Evolutionary conservation across 208 protist species (phyloP), one percentile per base, ranked within the genome.

Genomic region (Leishmania tropica): DNA sequence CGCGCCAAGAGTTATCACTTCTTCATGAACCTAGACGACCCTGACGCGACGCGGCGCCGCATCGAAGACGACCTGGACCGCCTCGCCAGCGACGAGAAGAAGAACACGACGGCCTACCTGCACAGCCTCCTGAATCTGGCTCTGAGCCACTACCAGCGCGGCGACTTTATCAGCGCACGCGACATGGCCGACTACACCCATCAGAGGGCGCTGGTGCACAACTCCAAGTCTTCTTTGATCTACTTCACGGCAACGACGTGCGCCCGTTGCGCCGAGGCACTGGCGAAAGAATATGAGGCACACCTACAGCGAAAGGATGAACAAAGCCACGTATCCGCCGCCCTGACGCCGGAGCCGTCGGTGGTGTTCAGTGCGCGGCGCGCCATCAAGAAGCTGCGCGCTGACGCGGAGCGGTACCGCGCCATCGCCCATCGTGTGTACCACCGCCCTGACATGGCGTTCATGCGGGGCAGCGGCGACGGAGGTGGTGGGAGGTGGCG

Each of bases 181-280:
- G 85, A 91, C 15, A 82, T 92, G 37, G 93, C 90, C 47, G 81
- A 90, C 78, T 85, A 90, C 75, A 86, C 87, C 6, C 93, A 96
- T 80, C 56, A 88, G 35, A 90, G 89, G 77, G 89, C 91, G 11
- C 73, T 85, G 48, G 76, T 75, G 21, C 78, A 87, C 78, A 91
- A 91, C 78, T 72, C 68, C 5, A 87, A 87, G 54, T 92, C 91
- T 0, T 92, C 91, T 3, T 76, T 96, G 42, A 75, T 93, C 3
- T 96, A 89, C 81, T 90, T 96, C 73, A 95, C 93, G 17, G 86
- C 93, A 7, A 90, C 81, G n/a, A 96, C 93, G 19, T 92, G 87
- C 56, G 83, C 89, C 24, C 42, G 73, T 15, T 92, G 88, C 73
- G 81, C 86, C 40, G 70, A 77, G 7, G 87, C 90, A 24, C 77